Percentiles rank a stretch among this genome's conserved stretches.
Evolutionary conservation across 768 basidiomycete species (phyloP).

Genomic region (Kwoniella bestiolae): DNA sequence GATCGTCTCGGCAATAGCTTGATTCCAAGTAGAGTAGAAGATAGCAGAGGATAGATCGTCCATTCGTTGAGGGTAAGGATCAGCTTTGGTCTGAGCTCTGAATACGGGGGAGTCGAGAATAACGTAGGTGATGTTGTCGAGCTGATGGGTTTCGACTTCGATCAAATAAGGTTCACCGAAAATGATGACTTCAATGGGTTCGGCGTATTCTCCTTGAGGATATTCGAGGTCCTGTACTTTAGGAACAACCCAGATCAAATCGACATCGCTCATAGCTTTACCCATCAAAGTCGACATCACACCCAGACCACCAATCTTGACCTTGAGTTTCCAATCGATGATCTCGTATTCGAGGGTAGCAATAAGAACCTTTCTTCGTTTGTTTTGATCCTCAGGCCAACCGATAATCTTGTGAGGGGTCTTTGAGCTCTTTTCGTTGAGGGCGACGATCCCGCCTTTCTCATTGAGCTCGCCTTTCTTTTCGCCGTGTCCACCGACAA

Average conservation of each 20-base stretch:
- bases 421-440: slow-evolving; percentile 77
- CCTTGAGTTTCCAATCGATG: slow-evolving; percentile 95
- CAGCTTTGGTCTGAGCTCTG: slow-evolving; percentile 92
- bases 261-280: slow-evolving; percentile 96
- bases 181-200: slow-evolving; percentile 94
- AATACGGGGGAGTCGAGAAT: slow-evolving; percentile 94
- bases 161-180: slow-evolving; percentile 95
- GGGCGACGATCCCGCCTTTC: slow-evolving; percentile 57
- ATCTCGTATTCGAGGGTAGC: slow-evolving; percentile 94
- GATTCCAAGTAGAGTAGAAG: slow-evolving; percentile 98
- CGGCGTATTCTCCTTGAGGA: slow-evolving; percentile 84
- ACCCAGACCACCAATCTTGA: slow-evolving; percentile 96
- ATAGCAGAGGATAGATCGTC: slow-evolving; percentile 94
- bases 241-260: slow-evolving; percentile 89
- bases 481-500: slow-evolving; percentile 66
- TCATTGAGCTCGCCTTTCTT: slow-evolving; percentile 65
- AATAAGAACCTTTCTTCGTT: slow-evolving; percentile 88
- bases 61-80: slow-evolving; percentile 96
- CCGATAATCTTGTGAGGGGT: slow-evolving; percentile 74
- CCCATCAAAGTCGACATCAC: slow-evolving; percentile 98
- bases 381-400: slow-evolving; percentile 94
- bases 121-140: slow-evolving; percentile 95
- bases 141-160: slow-evolving; percentile 87
- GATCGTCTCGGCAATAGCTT: slow-evolving; percentile 90
- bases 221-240: slow-evolving; percentile 96